Conservation (phyloP, 208 protist genomes). For the Leishmania guyanensis region DNA sequence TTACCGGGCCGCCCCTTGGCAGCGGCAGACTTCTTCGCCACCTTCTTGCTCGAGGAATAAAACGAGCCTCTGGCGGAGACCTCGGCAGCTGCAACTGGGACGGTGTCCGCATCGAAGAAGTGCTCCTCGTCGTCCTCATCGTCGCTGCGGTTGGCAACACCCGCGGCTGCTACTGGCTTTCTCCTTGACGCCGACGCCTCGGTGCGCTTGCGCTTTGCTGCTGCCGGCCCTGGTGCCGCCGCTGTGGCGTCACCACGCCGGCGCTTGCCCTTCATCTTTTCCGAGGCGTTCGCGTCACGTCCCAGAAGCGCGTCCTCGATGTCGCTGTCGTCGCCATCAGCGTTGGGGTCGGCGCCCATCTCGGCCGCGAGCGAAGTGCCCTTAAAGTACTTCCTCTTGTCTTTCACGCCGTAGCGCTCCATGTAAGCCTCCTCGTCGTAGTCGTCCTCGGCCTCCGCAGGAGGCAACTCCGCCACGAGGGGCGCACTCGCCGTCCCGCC, state of each 20-base stretch:
- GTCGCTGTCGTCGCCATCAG: conserved; percentile 27
- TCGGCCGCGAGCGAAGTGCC: conserved; percentile 73
- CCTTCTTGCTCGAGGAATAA: conserved; percentile 1
- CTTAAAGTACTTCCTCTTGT: conserved; percentile 84
- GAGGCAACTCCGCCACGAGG: conserved; percentile 48
- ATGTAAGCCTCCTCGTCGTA: conserved; percentile 81
- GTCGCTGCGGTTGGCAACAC: conserved; percentile 27
- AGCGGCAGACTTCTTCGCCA: background rate
- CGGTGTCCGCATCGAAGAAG: conserved; percentile 67
- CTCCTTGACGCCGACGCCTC: conserved; percentile 12
- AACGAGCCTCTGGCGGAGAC: conserved; percentile 7
- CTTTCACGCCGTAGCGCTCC: conserved; percentile 70
- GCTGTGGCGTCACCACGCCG: conserved; percentile 18
- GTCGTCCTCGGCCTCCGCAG: conserved; percentile 51
- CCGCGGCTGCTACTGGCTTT: background rate
- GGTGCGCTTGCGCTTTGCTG: conserved; percentile 19
- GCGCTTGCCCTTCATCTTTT: conserved; percentile 19
- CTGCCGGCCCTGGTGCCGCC: background rate
- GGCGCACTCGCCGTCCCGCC: conserved; percentile 79
- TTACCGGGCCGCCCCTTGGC: conserved; percentile 9
- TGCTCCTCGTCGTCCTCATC: conserved; percentile 75
- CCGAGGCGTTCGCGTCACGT: conserved; percentile 14
- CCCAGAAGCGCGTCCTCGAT: conserved; percentile 10
- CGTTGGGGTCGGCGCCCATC: conserved; percentile 27
- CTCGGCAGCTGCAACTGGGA: background rate